These are phyloP conservation scores for Mycena epipterygia DNA, from an alignment of 768 basidiomycete genomes.

Conservation along the genomic window DNA sequence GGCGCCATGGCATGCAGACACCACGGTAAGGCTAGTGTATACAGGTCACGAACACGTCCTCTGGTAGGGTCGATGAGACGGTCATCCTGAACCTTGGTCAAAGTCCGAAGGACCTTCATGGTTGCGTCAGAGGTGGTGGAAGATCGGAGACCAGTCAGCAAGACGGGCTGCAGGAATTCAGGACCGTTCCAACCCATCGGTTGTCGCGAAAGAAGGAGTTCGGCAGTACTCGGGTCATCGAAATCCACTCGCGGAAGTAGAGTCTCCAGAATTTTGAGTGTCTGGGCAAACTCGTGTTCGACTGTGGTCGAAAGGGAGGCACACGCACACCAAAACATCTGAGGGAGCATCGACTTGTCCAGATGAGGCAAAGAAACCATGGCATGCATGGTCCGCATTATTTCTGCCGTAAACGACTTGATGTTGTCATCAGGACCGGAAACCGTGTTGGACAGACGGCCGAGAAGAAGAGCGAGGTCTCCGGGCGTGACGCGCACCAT, in stretches of 20 bases:
- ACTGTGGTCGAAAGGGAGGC: conserved; percentile 88
- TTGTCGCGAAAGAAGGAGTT: conserved; percentile 75
- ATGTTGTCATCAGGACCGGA: conserved; percentile 83
- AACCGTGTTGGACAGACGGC: conserved; percentile 87
- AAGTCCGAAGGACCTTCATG: conserved; percentile 73
- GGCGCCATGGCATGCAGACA: conserved; percentile 84
- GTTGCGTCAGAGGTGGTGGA: conserved; percentile 76
- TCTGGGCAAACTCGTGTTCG: conserved; percentile 82
- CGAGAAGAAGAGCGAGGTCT: conserved; percentile 84
- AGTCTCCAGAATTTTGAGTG: conserved; percentile 72
- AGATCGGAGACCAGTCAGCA: conserved; percentile 86
- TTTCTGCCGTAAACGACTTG: conserved; percentile 86
- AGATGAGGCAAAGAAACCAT: conserved; percentile 70
- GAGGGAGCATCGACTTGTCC: conserved; percentile 76
- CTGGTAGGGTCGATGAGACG: conserved; percentile 79
- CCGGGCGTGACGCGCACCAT: conserved; percentile 77
- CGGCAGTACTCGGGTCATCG: conserved; percentile 74
- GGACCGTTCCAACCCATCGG: conserved; percentile 81
- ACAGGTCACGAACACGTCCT: conserved; percentile 84
- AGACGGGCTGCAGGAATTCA: conserved; percentile 74
- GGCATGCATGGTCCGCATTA: conserved; percentile 80
- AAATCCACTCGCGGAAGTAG: conserved; percentile 80
- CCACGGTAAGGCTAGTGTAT: conserved; percentile 88
- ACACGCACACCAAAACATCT: conserved; percentile 88
- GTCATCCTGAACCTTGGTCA: conserved; percentile 72